A percentile compares a stretch with the other conserved stretches of the same genome.
These are phyloP conservation scores for Komagataella pseudopastoris DNA, from an alignment of 805 yeast genomes.

Conservation along the genomic window DNA sequence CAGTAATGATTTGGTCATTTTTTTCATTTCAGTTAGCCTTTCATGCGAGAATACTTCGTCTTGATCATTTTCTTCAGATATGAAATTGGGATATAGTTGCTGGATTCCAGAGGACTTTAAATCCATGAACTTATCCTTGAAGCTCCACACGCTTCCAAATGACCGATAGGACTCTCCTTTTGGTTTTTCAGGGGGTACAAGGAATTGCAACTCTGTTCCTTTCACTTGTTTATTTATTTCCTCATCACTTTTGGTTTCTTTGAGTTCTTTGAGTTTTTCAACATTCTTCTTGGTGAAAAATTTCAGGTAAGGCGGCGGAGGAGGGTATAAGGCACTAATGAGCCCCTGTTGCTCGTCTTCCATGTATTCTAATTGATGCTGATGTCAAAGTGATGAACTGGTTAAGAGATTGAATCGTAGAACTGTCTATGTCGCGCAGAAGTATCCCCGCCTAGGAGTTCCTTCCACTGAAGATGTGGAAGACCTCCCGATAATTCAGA, in stretches of 20 bases:
- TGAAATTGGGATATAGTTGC: constrained; percentile 38
- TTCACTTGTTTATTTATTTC: constrained; percentile 11
- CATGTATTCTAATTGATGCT: constrained; percentile 5
- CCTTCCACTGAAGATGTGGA: not conserved
- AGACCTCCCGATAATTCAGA: too few relatives aligned
- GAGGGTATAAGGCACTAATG: constrained; percentile 74
- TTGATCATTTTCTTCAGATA: constrained; percentile 14
- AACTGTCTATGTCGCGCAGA: not conserved
- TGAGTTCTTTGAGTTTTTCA: constrained; percentile 6
- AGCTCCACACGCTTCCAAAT: constrained; percentile 86
- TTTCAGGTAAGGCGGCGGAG: constrained; percentile 79
- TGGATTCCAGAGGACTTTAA: constrained; percentile 64
- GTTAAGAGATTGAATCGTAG: not conserved
- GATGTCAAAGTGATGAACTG: not conserved
- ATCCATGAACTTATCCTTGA: constrained; percentile 63
- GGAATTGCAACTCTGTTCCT: constrained; percentile 31
- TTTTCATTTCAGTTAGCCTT: constrained; percentile 65
- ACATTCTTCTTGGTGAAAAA: constrained; percentile 61
- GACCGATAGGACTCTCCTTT: constrained; percentile 58
- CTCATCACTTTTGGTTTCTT: constrained; percentile 14
- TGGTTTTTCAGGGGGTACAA: constrained; percentile 56
- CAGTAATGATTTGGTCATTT: constrained; percentile 63
- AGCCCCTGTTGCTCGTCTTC: constrained; percentile 5
- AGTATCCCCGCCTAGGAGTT: not conserved
- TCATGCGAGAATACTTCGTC: constrained; percentile 28